A percentile compares a stretch with the other conserved stretches of the same genome.
These are phyloP conservation scores for Arabidopsis suecica DNA, from an alignment of 345 rosid species.

Conservation along the genomic window DNA sequence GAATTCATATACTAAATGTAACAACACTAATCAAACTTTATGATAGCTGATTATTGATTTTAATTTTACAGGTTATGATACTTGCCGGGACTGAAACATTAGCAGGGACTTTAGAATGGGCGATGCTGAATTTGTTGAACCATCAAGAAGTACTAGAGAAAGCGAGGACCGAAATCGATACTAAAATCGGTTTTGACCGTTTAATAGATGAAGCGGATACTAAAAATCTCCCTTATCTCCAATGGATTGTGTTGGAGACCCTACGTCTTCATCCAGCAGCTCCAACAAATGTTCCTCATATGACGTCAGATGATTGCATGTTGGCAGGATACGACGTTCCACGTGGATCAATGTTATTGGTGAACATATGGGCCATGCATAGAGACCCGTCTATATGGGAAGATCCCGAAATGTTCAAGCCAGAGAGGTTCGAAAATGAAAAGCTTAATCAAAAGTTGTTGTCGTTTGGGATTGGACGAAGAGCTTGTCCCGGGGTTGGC, in stretches of 20 bases:
- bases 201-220: slow-evolving; percentile 62
- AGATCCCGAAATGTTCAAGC: slow-evolving; percentile 43
- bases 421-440: slow-evolving; percentile 45
- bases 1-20: not conserved
- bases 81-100: slow-evolving; percentile 19
- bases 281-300: slow-evolving; percentile 65
- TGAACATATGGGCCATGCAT: slow-evolving; percentile 72
- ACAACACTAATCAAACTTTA: not conserved
- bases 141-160: slow-evolving; percentile 21
- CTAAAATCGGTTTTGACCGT: slow-evolving; percentile 45
- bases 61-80: slow-evolving; percentile 25
- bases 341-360: slow-evolving; percentile 53
- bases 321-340: slow-evolving; percentile 63
- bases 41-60: not conserved
- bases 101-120: slow-evolving; percentile 25
- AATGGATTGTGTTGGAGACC: slow-evolving; percentile 60
- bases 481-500: slow-evolving; percentile 43
- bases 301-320: slow-evolving; percentile 51
- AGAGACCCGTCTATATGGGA: slow-evolving; percentile 62
- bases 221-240: slow-evolving; percentile 56
- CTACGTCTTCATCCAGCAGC: slow-evolving; percentile 62
- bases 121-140: slow-evolving; percentile 32
- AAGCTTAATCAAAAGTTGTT: slow-evolving; percentile 30
- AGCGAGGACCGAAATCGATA: slow-evolving; percentile 14
- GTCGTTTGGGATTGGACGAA: slow-evolving; percentile 46